These are phyloP conservation scores for Myxozyma mucilagina DNA, from an alignment of 805 yeast genomes.

Conservation along the genomic window DNA sequence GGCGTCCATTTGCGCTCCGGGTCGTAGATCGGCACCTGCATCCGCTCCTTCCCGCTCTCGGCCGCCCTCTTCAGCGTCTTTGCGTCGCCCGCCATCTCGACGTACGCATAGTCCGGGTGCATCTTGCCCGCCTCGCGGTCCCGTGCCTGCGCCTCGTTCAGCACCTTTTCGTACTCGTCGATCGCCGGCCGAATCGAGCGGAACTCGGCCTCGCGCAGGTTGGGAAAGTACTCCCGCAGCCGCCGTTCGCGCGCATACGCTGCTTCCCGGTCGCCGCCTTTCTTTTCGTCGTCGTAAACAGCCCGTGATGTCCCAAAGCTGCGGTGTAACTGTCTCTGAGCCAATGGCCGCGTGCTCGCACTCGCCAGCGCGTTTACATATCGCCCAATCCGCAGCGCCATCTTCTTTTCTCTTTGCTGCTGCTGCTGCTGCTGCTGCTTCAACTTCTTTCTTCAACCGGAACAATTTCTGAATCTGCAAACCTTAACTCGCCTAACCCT, in stretches of 20 bases:
- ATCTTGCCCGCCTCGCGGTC: neutral
- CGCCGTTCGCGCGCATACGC: too few species aligned
- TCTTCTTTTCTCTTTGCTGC: too few species aligned
- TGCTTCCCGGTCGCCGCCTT: too few species aligned
- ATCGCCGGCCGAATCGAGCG: neutral
- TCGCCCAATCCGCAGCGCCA: too few species aligned
- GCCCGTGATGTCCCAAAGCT: too few species aligned
- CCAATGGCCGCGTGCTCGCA: too few species aligned
- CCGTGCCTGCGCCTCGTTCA: neutral
- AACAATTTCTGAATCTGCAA: neutral
- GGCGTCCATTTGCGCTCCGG: neutral
- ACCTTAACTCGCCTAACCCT: too few species aligned
- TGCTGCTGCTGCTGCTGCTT: slow-evolving; percentile 3
- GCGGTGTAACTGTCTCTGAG: too few species aligned
- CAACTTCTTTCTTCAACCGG: neutral
- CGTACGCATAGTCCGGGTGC: neutral
- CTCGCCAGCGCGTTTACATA: too few species aligned
- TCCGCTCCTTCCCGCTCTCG: neutral
- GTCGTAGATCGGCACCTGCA: too few species aligned
- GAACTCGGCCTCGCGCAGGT: neutral
- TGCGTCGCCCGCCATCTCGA: too few species aligned
- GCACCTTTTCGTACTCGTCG: neutral
- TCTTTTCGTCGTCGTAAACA: too few species aligned
- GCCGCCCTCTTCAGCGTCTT: neutral
- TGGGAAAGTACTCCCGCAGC: neutral